Conservation (phyloP, 2,329 filamentous ascomycete genomes). For the Fusarium circinatum region DNA sequence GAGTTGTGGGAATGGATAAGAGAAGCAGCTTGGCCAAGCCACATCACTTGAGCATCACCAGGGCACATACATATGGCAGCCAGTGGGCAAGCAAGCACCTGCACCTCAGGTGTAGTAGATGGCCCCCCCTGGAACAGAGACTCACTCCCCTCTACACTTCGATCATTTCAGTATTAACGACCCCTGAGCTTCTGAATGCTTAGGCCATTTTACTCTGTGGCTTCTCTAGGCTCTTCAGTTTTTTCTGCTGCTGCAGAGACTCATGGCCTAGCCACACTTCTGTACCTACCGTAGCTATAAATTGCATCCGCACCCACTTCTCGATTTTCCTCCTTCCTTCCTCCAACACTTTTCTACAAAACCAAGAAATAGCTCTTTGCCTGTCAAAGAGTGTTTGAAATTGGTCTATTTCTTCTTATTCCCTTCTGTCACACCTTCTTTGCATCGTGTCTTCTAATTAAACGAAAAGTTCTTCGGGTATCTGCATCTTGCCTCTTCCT, state of each 20-base stretch:
- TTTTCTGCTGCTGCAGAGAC: background rate
- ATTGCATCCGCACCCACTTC: background rate
- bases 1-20: background rate
- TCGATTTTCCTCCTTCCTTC: background rate
- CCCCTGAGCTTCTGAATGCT: background rate
- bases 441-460: background rate
- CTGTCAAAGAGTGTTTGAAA: background rate
- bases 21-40: background rate
- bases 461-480: background rate
- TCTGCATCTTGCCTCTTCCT: background rate
- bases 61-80: background rate
- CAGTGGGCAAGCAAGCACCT: background rate
- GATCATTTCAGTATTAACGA: background rate
- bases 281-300: conserved; percentile 3
- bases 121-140: background rate
- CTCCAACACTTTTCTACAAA: conserved; percentile 1
- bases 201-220: background rate
- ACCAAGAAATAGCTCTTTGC: background rate
- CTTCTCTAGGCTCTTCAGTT: background rate
- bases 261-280: background rate
- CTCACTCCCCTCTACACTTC: background rate
- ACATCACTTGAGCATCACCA: background rate
- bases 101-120: background rate
- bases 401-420: background rate
- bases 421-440: too few relatives aligned